Evolutionary conservation across 1,284 basidiomycete genomes (phyloP), one percentile per base, ranked within the genome.

Genomic region (Stereum hirsutum): DNA sequence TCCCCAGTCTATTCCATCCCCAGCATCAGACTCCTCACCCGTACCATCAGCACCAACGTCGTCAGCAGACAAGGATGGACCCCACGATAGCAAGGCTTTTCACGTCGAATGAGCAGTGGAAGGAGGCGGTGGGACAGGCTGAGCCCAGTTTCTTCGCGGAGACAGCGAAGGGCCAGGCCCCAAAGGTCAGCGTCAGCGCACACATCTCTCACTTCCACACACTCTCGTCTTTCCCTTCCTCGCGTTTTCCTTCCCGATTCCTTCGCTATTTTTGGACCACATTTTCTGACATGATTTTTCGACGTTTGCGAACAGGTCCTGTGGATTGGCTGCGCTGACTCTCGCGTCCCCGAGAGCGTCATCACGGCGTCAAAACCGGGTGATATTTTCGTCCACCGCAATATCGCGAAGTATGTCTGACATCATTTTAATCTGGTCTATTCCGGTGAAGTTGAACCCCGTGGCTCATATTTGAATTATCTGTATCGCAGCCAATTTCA

Each of bases 401-500:
- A 74, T 55, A 70, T 72, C 43, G 70, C 71, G 38, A 72, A 71
- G 66, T 69, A 50, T 47, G 66, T 58, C 30, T 19, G 14, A 2
- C 34, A 30, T 26, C 25, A 21, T 38, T 27, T 27, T 27, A 28
- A 15, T 15, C 41, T 42, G 5, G 39, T 49, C 38, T 31, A n/a
- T n/a, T n/a, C n/a, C n/a, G n/a, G n/a, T n/a, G n/a, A n/a, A n/a
- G n/a, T n/a, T n/a, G n/a, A n/a, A n/a, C n/a, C n/a, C n/a, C n/a
- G n/a, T n/a, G n/a, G n/a, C n/a, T n/a, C n/a, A n/a, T n/a, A n/a
- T n/a, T n/a, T n/a, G n/a, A n/a, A n/a, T n/a, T n/a, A n/a, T n/a
- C n/a, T n/a, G n/a, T n/a, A n/a, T n/a, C n/a, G n/a, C 27, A 34
- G 87, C 63, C 84, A 93, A 70, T 81, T 93, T 65, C 83, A 82